phyloP scores from a whole-genome alignment of 2,329 filamentous ascomycete genomes.

The Ascocoryne sarcoides region DNA sequence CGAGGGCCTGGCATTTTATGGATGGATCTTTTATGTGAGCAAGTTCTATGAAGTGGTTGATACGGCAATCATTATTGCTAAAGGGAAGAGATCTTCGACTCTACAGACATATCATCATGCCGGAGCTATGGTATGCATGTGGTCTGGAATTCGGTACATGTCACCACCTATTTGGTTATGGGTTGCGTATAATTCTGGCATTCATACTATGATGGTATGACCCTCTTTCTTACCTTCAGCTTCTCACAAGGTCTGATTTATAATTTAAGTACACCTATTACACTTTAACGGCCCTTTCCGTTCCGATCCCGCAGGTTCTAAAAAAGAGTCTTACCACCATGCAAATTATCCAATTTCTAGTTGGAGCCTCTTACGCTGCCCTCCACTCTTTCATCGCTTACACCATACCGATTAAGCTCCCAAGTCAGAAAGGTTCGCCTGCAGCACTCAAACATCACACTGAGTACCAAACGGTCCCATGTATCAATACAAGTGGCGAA shows the following conservation, averaged over 20 bases:
- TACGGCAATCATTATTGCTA: constrained; percentile 89
- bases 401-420: constrained; percentile 50
- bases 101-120: constrained; percentile 99
- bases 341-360: constrained; percentile 63
- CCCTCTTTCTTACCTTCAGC: neutral
- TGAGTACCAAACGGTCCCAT: constrained; percentile 46
- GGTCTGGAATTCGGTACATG: constrained; percentile 96
- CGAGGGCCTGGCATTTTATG: constrained; percentile 91
- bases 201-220: constrained; percentile 86
- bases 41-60: constrained; percentile 99
- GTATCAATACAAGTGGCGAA: constrained; percentile 61
- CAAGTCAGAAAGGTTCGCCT: constrained; percentile 30
- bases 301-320: constrained; percentile 50
- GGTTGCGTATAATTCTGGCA: constrained; percentile 83
- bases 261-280: constrained; percentile 93
- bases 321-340: constrained; percentile 62
- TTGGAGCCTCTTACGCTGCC: constrained; percentile 55
- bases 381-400: constrained; percentile 61
- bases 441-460: constrained; percentile 13
- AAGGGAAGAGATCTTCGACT: constrained; percentile 91
- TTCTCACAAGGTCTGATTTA: constrained; percentile 23
- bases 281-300: constrained; percentile 53
- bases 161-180: constrained; percentile 96
- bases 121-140: constrained; percentile 98
- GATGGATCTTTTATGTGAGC: constrained; percentile 97